Conservation (phyloP, 129 eudicot species). For the Lactuca saligna region DNA sequence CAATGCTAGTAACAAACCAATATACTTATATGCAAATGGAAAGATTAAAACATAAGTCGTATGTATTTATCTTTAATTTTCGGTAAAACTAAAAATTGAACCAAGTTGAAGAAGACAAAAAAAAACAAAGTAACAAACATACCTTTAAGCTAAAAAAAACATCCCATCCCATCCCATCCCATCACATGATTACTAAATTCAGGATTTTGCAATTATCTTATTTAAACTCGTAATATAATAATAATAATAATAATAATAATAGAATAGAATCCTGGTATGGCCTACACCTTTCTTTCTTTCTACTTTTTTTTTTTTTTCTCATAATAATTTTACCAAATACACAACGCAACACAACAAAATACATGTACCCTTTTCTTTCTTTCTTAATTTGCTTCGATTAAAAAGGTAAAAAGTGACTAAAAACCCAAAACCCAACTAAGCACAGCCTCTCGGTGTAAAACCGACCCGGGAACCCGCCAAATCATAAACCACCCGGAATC, state of each 20-base stretch:
- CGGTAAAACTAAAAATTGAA: background rate
- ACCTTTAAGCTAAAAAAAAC: background rate
- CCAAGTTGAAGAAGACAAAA: background rate
- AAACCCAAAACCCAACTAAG: slow-evolving; percentile 14
- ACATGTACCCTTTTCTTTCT: slow-evolving; percentile 16
- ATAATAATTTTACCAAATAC: slow-evolving; percentile 1
- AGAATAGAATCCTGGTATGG: background rate
- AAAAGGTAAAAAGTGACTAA: background rate
- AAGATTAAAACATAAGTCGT: too few species aligned
- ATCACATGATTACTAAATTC: background rate
- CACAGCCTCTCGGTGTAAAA: slow-evolving; percentile 70
- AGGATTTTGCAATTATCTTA: background rate
- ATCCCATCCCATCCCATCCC: background rate
- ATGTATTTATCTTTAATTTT: too few species aligned
- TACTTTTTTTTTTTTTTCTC: background rate
- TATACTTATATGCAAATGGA: too few species aligned
- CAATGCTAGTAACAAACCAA: too few species aligned
- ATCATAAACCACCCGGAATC: slow-evolving; percentile 85
- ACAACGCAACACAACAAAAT: slow-evolving; percentile 6
- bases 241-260: too few species aligned
- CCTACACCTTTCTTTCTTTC: slow-evolving; percentile 6
- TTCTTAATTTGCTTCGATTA: background rate
- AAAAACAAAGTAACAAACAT: background rate
- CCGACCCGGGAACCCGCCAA: slow-evolving; percentile 77
- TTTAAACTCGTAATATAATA: background rate